Base-by-base conservation (phyloP, 2,329 filamentous ascomycete genomes). In the Curvularia sp. region DNA sequence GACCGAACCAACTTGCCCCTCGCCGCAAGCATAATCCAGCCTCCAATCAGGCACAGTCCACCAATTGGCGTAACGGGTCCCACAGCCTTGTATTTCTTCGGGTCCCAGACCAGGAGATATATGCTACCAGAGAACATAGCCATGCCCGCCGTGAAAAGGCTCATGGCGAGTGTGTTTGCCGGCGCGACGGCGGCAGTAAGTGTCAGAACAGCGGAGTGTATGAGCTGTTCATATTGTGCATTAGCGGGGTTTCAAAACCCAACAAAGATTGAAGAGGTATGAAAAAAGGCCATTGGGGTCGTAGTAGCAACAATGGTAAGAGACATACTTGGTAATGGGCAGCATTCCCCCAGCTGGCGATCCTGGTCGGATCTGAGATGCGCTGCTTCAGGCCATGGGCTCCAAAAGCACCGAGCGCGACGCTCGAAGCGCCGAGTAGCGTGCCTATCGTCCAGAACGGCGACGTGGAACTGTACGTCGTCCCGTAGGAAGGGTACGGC, bases 51-150 rank as follows among this genome's bases (percentile, higher is more conserved):
- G 58, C 83, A 88, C 49, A 88, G 63, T 0, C 88, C 87, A 0
- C 87, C 88, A 1, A 90, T 58, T 13, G 88, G 88, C 49, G 88
- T 90, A 12, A 89, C 83, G 0, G 88, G 88, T 0, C 88, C 88
- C 62, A 89, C 58, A 55, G 80, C 77, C 69, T 83, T 84, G 44
- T 88, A 88, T 28, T 81, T 78, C 66, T 84, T 81, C 20, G 87
- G 84, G 74, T 89, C 84, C n/a, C 90, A 78, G 0, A 85, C 81
- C 9, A 90, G 80, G 9, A 86, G 79, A 72, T 90, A 90, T 63
- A 90, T 83, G 69, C 83, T 86, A 1, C 88, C 88, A 58, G 83
- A 86, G 75, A 90, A 90, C 81, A 89, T 83, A 4, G 85, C 85
- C 80, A 89, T 89, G 51, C 88, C 88, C 0, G 85, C 85, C 0